Conservation (phyloP, 1,284 basidiomycete genomes). For the Naganishia sp. region DNA sequence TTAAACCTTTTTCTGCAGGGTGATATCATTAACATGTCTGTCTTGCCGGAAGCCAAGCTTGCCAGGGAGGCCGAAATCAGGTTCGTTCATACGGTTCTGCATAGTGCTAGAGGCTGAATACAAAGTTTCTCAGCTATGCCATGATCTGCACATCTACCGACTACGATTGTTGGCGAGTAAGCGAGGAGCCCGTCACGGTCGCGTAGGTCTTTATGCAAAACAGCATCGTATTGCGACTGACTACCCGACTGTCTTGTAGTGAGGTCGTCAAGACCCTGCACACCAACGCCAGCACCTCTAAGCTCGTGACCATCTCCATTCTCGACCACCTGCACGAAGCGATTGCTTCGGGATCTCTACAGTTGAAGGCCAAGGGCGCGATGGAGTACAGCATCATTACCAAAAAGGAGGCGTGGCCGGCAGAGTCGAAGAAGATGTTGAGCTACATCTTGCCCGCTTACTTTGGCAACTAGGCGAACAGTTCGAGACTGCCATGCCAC, state of each 20-base stretch:
- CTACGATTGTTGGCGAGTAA: constrained; percentile 85
- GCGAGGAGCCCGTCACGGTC: constrained; percentile 78
- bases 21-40: constrained; percentile 93
- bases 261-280: constrained; percentile 80
- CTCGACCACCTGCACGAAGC: constrained; percentile 74
- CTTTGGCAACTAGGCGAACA: constrained; percentile 39
- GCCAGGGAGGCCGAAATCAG: constrained; percentile 92
- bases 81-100: constrained; percentile 56
- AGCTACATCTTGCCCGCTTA: constrained; percentile 70
- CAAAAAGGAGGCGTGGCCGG: constrained; percentile 59
- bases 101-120: background rate
- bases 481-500: background rate
- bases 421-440: constrained; percentile 71
- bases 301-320: constrained; percentile 66
- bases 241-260: constrained; percentile 6
- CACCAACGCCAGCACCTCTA: constrained; percentile 79
- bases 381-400: constrained; percentile 89
- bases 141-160: constrained; percentile 82
- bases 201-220: constrained; percentile 58
- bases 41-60: constrained; percentile 91
- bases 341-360: constrained; percentile 59
- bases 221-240: background rate
- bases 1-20: constrained; percentile 52
- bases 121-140: constrained; percentile 28
- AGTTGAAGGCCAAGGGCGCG: constrained; percentile 68